Base-by-base conservation (phyloP, 768 basidiomycete species). In the Rhodosporidiobolus sp. region DNA sequence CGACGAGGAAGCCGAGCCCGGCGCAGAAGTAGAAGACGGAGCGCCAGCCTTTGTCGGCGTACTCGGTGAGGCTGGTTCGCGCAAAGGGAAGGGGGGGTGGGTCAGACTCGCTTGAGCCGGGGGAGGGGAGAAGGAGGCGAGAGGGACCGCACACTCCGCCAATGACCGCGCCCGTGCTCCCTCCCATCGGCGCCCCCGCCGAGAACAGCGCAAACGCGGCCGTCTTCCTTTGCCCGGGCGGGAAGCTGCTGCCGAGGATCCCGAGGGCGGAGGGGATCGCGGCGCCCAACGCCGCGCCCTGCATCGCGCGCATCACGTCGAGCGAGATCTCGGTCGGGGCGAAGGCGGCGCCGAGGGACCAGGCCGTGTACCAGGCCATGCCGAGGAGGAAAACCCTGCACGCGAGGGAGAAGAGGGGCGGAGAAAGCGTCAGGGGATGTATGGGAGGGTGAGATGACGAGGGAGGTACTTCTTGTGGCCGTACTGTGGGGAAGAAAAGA, bases 131-230 rank as follows among this genome's bases (percentile, higher is more conserved):
- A 68, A 85, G 83, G 61, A 35, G 59, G 81, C 81, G 14, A 84
- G 82, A 76, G 91, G 85, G 20, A 0, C 88, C 89, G 28, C 91
- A 80, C 2, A 88, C 81, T n/a, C 90, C 91, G 26, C 92, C 91
- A 1, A 91, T 69, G 0, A 87, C 81, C 43, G 84, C 84, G 2
- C 93, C 92, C 22, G 92, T 81, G 0, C 86, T 89, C 0, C 85
- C 89, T 0, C 93, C 93, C 10, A 94, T 78, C 0, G 93, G 92
- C 1, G 89, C 90, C 35, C 94, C 94, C 0, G 91, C 90, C 1
- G 89, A 85, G 74, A 93, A 94, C 0, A 88, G 87, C 0, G 93
- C 86, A 73, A 94, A 95, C 0, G 91, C 93, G 1, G 87, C 80
- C 2, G 90, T 87, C 17, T 93, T 86, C 0, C 87, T 84, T 20